Evolutionary conservation across 2,329 filamentous ascomycete species (phyloP), one percentile per base, ranked within the genome.

Genomic region (Colletotrichum sp.): DNA sequence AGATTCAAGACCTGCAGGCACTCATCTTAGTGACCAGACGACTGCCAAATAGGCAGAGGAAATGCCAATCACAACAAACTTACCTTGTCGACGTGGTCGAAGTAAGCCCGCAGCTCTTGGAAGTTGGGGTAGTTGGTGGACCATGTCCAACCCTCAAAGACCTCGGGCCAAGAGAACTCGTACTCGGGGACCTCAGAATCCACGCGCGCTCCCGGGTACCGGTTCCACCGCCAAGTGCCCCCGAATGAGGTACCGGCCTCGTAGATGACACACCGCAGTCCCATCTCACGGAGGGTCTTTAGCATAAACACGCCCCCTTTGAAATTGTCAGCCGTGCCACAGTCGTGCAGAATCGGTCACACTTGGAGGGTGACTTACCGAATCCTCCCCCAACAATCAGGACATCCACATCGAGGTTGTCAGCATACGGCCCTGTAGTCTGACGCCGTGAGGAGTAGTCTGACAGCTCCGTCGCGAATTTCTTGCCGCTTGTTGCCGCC

Each of bases 81-180:
- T n/a, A 75, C 72, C 72, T 89, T 89, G 70, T 92, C 91, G 22
- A 92, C 88, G 66, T 92, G 89, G 18, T 91, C 87, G 79, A 93
- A 93, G 81, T 93, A 93, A 6, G 81, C 80, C 15, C 89, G 86
- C 1, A 93, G 84, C 60, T 93, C 89, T 28, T 85, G 77, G 28
- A 87, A 89, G 13, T 82, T 86, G 1, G 90, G 90, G 66, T 90
- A 92, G 72, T 88, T 88, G 75, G 81, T 86, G 0, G 84, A 83
- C 89, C 90, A 93, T 44, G 85, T 91, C 90, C 90, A 93, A 5
- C 88, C 88, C 80, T 90, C 85, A 80, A 84, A 90, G 1, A 88
- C 84, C 74, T 89, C 87, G 10, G 89, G 89, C 80, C 87, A 88
- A 2, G 86, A 89, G 70, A 89, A 88, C 77, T 92, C 86, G 75